Evolutionary conservation across 306 rosid genomes (phyloP).

Genomic region (Delonix regia): DNA sequence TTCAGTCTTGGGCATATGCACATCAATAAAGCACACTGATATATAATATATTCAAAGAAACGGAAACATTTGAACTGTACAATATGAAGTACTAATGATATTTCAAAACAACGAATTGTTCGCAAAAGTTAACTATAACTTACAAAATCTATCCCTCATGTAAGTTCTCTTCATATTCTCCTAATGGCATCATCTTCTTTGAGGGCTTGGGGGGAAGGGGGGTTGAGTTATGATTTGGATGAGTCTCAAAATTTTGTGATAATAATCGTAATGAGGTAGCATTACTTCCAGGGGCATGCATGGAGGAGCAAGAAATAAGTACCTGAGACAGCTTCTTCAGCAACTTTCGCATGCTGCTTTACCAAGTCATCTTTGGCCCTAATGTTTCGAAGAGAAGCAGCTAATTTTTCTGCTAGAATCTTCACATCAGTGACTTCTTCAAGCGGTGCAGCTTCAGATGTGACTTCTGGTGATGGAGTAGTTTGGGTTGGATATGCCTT

Average conservation of each 20-base stretch:
- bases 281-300: constrained; percentile 25
- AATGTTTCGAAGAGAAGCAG: constrained; percentile 57
- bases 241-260: background rate
- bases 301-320: constrained; percentile 20
- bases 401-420: constrained; percentile 53
- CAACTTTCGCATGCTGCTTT: constrained; percentile 78
- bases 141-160: background rate
- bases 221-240: constrained; percentile 3
- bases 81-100: constrained; percentile 9
- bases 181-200: background rate
- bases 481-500: constrained; percentile 53
- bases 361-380: constrained; percentile 68
- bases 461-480: constrained; percentile 57
- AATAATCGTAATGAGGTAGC: constrained; percentile 15
- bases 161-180: background rate
- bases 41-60: constrained; percentile 10
- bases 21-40: constrained; percentile 11
- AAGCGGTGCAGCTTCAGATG: constrained; percentile 47
- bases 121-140: background rate
- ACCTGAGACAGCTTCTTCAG: constrained; percentile 91
- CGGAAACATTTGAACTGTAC: constrained; percentile 4
- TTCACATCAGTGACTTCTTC: constrained; percentile 46
- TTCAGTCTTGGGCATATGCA: background rate
- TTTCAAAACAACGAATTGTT: background rate
- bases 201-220: no score